Base-by-base conservation (phyloP, 768 basidiomycete genomes). In the Lactifluus rugatus region DNA sequence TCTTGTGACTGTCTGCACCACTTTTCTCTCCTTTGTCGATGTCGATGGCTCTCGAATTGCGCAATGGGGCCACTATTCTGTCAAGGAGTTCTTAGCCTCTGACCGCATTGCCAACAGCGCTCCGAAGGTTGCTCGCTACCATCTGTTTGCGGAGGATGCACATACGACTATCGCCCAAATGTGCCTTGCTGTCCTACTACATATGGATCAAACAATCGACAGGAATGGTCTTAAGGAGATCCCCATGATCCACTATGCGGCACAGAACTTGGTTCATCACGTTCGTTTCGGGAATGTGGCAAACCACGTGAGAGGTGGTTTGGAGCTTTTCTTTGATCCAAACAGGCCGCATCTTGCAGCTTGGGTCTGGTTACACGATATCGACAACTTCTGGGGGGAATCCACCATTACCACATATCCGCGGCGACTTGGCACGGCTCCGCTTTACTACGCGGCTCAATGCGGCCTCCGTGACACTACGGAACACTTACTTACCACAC, bases 301-400 rank as follows among this genome's bases (percentile, higher is more conserved):
- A 21, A 39, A 50, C 16, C 32, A 37, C 19, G 37, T 57, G 13
- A 36, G 13, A 25, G 49, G 23, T 10, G 50, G 44, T 3, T 26
- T 57, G 44, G 42, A 51, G 25, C 50, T 46, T 17, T 23, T 57
- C 19, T 57, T 57, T 26, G 19, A 57, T 26, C 48, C 42, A 23
- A 52, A 16, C n/a, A 52, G 37, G 19, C 56, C 56, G 28, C 56
- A 57, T 13, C 50, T 57, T n/a, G 50, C 49, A 16, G 44, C 41
- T 26, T 57, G 56, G 56, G 56, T 57, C 36, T 52, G 56, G 56
- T 39, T 57, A 47, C 36, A 51, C 45, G 56, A 57, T 25, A 45
- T 51, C 8, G 50, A 57, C 34, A 36, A 37, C 8, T 51, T 51
- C 44, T 57, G 48, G 48, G 25, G 23, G 8, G 50, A 57, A 37